phyloP scores from a whole-genome alignment of 129 eudicot species.

The Deinandra increscens region DNA sequence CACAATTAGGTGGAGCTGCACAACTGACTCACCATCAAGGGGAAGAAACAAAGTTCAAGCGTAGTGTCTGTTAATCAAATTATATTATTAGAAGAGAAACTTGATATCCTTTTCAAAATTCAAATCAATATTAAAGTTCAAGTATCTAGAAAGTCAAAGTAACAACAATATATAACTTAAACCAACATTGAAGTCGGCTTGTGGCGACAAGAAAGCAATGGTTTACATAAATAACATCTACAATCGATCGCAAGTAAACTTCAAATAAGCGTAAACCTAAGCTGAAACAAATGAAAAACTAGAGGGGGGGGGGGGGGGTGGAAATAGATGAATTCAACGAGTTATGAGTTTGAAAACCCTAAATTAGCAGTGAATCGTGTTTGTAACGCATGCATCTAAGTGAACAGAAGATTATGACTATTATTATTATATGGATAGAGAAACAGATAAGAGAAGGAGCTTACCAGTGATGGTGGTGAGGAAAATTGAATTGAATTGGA shows the following conservation, averaged over 20 bases:
- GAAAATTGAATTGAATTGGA: constrained; percentile 22
- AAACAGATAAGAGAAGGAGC: neutral
- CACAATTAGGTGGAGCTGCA: neutral
- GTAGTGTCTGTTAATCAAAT: neutral
- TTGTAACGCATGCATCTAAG: constrained; percentile 16
- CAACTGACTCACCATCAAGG: neutral
- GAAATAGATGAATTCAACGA: neutral
- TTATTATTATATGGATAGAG: constrained; percentile 2
- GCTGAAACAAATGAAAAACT: neutral
- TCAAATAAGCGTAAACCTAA: neutral
- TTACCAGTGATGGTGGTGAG: constrained; percentile 25
- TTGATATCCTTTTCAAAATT: neutral
- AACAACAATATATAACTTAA: neutral
- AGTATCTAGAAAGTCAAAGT: constrained; percentile 6
- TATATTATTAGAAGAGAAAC: constrained; percentile 4
- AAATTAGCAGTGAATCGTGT: neutral
- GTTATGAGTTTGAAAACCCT: constrained; percentile 5
- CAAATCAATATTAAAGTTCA: constrained; percentile 2
- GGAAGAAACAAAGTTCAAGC: neutral
- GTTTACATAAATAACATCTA: neutral
- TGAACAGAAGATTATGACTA: constrained; percentile 14
- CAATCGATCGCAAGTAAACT: neutral
- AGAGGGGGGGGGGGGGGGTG: no score
- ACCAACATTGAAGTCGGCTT: neutral
- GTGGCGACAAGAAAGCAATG: neutral